Evolutionary conservation across 2,329 filamentous ascomycete genomes (phyloP).

Genomic region (Ceratocystis colombiana): DNA sequence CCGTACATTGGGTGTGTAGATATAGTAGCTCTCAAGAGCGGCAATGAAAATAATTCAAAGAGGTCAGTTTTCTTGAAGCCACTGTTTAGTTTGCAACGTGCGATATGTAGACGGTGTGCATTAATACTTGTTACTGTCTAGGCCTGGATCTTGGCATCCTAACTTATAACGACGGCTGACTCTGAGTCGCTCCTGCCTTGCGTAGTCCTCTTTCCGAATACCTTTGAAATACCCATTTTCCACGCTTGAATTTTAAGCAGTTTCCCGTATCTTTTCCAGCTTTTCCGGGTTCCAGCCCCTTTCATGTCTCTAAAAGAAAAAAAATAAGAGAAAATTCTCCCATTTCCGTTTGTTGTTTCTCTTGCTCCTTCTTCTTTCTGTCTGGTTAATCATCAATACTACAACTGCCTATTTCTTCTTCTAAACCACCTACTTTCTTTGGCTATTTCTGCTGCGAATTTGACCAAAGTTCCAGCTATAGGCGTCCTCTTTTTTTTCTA

Average conservation of each 20-base stretch:
- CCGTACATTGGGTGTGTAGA: neutral
- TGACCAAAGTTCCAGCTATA: neutral
- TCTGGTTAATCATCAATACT: neutral
- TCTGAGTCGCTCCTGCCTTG: neutral
- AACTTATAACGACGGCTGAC: neutral
- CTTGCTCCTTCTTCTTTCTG: slow-evolving; percentile 11
- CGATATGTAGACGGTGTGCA: neutral
- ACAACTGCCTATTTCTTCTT: neutral
- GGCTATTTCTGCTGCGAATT: neutral
- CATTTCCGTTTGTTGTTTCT: slow-evolving; percentile 10
- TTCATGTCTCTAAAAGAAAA: slow-evolving; percentile 1
- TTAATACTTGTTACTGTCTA: neutral
- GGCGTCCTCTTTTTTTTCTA: neutral
- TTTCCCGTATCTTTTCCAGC: neutral
- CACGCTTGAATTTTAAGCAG: neutral
- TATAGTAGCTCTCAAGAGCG: neutral
- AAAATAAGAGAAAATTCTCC: neutral
- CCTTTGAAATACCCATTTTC: slow-evolving; percentile 2
- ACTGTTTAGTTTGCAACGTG: neutral
- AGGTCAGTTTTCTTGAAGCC: neutral
- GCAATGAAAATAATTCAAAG: neutral
- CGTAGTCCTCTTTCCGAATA: neutral
- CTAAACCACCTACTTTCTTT: neutral
- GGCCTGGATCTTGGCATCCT: neutral
- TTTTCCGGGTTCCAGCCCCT: slow-evolving; percentile 4